A percentile compares a stretch with the other conserved stretches of the same genome.
These are phyloP conservation scores for Heterobasidion irregulare DNA, from an alignment of 1,284 basidiomycete genomes.

Conservation along the genomic window DNA sequence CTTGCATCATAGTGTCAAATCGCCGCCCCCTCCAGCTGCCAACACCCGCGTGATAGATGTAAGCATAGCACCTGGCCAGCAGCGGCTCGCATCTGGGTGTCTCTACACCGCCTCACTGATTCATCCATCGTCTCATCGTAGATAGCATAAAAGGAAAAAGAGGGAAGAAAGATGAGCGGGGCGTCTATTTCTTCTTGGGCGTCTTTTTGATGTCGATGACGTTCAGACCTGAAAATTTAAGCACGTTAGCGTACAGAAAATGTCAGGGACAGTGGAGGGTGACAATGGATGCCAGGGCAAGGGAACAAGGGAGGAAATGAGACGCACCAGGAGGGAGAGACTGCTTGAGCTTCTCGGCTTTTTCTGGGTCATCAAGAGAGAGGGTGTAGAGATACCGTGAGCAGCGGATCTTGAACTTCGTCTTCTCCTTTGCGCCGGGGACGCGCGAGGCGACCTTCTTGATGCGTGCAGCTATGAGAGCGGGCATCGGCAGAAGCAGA, in stretches of 20 bases:
- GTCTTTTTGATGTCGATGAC: neutral
- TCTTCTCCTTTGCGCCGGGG: conserved; percentile 71
- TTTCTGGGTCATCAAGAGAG: conserved; percentile 91
- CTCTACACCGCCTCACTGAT: too few relatives aligned
- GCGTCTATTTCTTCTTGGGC: neutral
- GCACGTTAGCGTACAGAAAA: neutral
- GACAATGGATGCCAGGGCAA: neutral
- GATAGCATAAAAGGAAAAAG: neutral
- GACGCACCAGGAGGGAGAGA: conserved; percentile 88
- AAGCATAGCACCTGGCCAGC: too few relatives aligned
- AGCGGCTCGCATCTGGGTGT: too few relatives aligned
- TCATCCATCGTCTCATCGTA: too few relatives aligned
- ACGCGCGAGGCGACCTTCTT: conserved; percentile 81
- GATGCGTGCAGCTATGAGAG: conserved; percentile 78
- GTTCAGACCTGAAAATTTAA: neutral
- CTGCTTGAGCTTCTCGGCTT: conserved; percentile 98
- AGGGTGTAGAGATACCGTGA: conserved; percentile 98
- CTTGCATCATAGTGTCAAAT: too few relatives aligned
- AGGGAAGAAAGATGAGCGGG: neutral
- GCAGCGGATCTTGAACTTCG: conserved; percentile 99
- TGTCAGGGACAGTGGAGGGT: neutral
- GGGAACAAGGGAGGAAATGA: neutral
- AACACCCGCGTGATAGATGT: too few relatives aligned
- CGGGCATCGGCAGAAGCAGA: neutral
- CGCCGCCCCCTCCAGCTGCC: too few relatives aligned